These are phyloP conservation scores for Brassica incana DNA, from an alignment of 345 rosid genomes.

Conservation along the genomic window DNA sequence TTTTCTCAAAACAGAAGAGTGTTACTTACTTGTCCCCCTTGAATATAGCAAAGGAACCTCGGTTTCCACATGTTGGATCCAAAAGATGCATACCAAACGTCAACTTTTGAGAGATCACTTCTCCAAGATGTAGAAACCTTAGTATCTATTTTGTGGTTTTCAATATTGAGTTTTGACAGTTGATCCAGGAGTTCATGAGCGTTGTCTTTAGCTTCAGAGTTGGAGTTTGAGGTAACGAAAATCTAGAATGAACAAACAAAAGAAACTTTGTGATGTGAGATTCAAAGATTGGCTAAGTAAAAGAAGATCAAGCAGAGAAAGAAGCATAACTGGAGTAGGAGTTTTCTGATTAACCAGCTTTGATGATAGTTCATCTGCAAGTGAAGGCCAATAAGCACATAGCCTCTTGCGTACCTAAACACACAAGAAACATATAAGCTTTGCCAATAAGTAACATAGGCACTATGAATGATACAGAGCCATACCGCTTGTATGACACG, in stretches of 20 bases:
- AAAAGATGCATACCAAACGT: background rate
- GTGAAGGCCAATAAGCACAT: constrained; percentile 68
- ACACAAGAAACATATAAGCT: constrained; percentile 13
- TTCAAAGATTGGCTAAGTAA: background rate
- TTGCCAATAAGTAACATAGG: background rate
- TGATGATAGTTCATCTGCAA: constrained; percentile 47
- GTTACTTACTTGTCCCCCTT: background rate
- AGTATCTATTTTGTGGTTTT: background rate
- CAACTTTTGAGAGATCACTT: background rate
- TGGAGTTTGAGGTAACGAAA: background rate
- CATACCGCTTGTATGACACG: constrained; percentile 72
- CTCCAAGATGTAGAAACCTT: background rate
- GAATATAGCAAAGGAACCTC: background rate
- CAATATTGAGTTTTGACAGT: background rate
- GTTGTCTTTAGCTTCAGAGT: background rate
- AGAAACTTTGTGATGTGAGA: background rate
- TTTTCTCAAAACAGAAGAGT: background rate
- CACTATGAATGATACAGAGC: background rate
- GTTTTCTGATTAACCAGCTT: background rate
- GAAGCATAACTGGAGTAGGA: background rate
- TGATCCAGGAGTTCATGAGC: background rate
- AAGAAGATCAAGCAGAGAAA: background rate
- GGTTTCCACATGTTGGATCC: background rate
- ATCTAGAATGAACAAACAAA: background rate
- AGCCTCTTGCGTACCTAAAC: constrained; percentile 70